Evolutionary conservation across 176 grass and related monocot genomes (phyloP).

Genomic region (Phyllostachys edulis): DNA sequence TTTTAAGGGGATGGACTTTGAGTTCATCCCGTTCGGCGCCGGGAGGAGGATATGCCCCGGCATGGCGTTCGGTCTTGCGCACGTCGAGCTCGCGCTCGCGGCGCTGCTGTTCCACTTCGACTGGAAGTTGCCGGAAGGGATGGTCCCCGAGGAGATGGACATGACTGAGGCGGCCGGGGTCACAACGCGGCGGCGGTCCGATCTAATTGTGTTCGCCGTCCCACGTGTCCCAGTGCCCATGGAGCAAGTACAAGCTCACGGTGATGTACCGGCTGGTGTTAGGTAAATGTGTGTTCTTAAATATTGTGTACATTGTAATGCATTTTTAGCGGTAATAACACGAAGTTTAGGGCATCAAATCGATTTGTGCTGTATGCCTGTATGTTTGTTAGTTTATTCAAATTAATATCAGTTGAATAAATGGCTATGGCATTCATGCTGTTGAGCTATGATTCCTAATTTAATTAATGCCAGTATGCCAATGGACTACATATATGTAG

Average conservation of each 20-base stretch:
- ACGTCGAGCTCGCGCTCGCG: slow-evolving; percentile 22
- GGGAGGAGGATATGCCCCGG: slow-evolving; percentile 39
- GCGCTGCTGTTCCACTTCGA: slow-evolving; percentile 40
- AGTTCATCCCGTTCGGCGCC: slow-evolving; percentile 42
- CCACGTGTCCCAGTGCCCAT: not conserved
- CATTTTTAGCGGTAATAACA: too few species aligned
- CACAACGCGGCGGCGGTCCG: not conserved
- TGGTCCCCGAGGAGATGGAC: slow-evolving; percentile 10
- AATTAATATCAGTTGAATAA: too few species aligned
- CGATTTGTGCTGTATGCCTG: too few species aligned
- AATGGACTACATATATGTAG: too few species aligned
- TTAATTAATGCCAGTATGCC: too few species aligned
- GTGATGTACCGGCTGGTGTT: not conserved
- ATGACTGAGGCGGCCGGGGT: slow-evolving; percentile 28
- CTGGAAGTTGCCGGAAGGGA: slow-evolving; percentile 23
- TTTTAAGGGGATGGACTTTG: slow-evolving; percentile 28
- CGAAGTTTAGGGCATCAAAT: too few species aligned
- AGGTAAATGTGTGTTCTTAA: not conserved
- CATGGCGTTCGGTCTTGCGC: slow-evolving; percentile 38
- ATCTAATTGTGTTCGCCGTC: not conserved
- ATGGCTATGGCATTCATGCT: too few species aligned
- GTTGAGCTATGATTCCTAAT: too few species aligned
- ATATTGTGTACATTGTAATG: too few species aligned
- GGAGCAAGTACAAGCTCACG: not conserved
- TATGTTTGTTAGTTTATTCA: too few species aligned